Evolutionary conservation across 805 yeast genomes (phyloP), one percentile per base, ranked within the genome.

Genomic region (Jamesozyma spencerorum): DNA sequence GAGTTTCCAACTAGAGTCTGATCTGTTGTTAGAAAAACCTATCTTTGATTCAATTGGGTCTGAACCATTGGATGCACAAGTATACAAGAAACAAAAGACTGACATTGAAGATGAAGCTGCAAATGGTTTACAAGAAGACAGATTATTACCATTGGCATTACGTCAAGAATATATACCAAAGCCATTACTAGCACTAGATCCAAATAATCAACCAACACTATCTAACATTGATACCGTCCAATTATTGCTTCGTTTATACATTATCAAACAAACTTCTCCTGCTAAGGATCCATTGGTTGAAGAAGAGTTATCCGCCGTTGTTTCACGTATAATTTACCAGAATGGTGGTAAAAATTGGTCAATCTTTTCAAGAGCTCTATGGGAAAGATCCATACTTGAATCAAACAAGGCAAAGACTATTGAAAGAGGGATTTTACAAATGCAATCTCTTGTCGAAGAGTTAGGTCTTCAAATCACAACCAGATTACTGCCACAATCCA

Each of bases 391-490:
- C 6, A 52, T 84, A 17, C 66, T 88, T 29, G 98, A 92, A 58
- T 75, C 95, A 0, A 70, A 72, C 37, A 79, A 78, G 48, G 77
- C 94, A 1, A 79, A 83, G 56, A 90, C 97, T 1, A 81, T 90
- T 18, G 97, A 92, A 63, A 74, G 98, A 58, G 97, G 97, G 38
- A 79, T 88, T 4, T 68, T 92, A 38, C 98, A 92, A 62, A 79
- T 92, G 81, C 90, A 88, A 40, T 80, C 94, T 3, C 66, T 92
- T 33, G 92, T 88, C 20, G 95, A 87, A 55, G 96, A 88, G 58
- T 67, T 86, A 19, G 94, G 90, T 2, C 71, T 79, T 42, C 74
- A 78, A 42, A 75, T 81, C 38, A 68, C 70, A 40, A 65, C 80
- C 7, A 70, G 78, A 49, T 66, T 67, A 53, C 75, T 68, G 63